Percentiles rank a stretch among this genome's conserved stretches.
These are phyloP conservation scores for Erysimum cheiranthoides DNA, from an alignment of 345 rosid genomes.

Conservation along the genomic window DNA sequence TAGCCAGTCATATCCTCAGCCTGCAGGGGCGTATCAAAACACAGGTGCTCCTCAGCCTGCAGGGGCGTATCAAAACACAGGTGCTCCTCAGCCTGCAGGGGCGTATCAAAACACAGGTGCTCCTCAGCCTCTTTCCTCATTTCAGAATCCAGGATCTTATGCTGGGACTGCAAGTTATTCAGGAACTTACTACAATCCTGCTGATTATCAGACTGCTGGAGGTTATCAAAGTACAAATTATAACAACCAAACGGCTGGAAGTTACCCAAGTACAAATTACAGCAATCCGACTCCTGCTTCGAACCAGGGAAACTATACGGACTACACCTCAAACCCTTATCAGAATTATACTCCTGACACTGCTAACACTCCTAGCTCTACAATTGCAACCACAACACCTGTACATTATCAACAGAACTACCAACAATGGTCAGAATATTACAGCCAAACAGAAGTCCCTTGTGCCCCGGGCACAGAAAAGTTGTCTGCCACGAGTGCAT, in stretches of 20 bases:
- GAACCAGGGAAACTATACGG: slow-evolving; percentile 73
- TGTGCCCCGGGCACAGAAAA: slow-evolving; percentile 99
- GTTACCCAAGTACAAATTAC: slow-evolving; percentile 77
- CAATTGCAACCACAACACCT: slow-evolving; percentile 59
- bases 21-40: slow-evolving; percentile 94
- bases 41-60: slow-evolving; percentile 99
- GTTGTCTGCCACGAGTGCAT: slow-evolving; percentile 59
- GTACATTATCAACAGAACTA: slow-evolving; percentile 77
- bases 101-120: slow-evolving; percentile 99
- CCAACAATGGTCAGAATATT: slow-evolving; percentile 88
- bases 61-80: slow-evolving; percentile 97
- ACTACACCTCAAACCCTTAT: slow-evolving; percentile 70
- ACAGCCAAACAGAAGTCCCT: slow-evolving; percentile 87
- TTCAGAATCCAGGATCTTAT: slow-evolving; percentile 99
- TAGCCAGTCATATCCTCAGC: slow-evolving; percentile 76
- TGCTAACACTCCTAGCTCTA: slow-evolving; percentile 59
- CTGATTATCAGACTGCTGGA: slow-evolving; percentile 99
- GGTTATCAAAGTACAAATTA: slow-evolving; percentile 79
- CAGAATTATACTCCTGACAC: slow-evolving; percentile 65
- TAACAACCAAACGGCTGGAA: slow-evolving; percentile 78
- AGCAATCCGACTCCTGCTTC: slow-evolving; percentile 64
- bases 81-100: slow-evolving; percentile 89
- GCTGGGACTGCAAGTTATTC: slow-evolving; percentile 96
- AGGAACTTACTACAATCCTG: slow-evolving; percentile 97
- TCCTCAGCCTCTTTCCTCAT: slow-evolving; percentile 99